A percentile compares a stretch with the other conserved stretches of the same genome.
Conservation (phyloP, 1,139 yeast genomes). For the Nematodospora anomalae region DNA sequence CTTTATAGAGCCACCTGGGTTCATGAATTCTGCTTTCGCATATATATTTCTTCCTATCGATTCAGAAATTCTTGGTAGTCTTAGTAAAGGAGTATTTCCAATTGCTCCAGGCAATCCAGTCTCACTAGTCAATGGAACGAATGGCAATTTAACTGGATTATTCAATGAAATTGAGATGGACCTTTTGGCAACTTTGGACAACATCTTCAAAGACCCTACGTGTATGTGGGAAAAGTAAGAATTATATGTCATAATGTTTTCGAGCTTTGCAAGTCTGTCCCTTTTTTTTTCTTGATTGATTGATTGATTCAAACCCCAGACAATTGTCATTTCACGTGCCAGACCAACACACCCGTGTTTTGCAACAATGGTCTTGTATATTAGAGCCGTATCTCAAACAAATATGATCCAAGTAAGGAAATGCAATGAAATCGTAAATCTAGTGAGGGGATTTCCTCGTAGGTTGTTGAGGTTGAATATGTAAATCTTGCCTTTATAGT, state of each 20-base stretch:
- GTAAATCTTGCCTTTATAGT: too few relatives aligned
- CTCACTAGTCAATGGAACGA: constrained; percentile 60
- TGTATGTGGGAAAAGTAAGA: background rate
- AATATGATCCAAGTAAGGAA: too few relatives aligned
- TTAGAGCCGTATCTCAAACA: too few relatives aligned
- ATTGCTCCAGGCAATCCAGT: constrained; percentile 73
- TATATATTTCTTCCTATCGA: constrained; percentile 73
- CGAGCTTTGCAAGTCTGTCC: too few relatives aligned
- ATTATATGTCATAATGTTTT: too few relatives aligned
- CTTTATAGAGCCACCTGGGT: constrained; percentile 93
- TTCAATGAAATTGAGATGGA: constrained; percentile 23
- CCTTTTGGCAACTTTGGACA: constrained; percentile 17
- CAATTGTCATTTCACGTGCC: background rate
- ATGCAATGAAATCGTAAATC: too few relatives aligned
- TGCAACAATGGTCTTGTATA: too few relatives aligned
- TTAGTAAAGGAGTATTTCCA: constrained; percentile 84
- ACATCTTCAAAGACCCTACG: too few relatives aligned
- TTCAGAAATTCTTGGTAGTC: constrained; percentile 59
- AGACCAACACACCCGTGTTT: background rate
- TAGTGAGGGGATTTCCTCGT: too few relatives aligned
- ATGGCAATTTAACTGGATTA: constrained; percentile 37
- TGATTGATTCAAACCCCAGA: background rate
- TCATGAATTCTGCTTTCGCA: constrained; percentile 90
- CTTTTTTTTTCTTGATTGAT: background rate
- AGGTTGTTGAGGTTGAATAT: too few relatives aligned